Evolutionary conservation across 2,329 filamentous ascomycete genomes (phyloP), one percentile per base, ranked within the genome.

Genomic region (Fusarium sp.): DNA sequence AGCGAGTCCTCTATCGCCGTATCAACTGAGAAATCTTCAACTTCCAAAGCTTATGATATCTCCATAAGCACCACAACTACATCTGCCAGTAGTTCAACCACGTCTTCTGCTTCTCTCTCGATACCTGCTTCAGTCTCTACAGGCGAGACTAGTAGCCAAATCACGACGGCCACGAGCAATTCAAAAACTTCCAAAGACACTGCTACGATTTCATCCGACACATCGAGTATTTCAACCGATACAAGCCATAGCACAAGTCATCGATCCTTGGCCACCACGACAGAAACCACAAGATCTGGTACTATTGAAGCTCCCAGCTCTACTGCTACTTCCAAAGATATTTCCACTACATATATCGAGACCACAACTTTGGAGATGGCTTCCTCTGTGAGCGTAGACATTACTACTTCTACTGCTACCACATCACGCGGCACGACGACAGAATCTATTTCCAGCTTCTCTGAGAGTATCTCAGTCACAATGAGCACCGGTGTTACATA

Each of bases 391-490:
- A 25, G 23, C 23, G 23, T 25, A 25, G 23, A 25, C 3, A 25
- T 8, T 2, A n/a, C 46, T 43, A 15, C 46, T 21, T 29, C 11
- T 7, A 29, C 27, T 7, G 23, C 27, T 32, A 35, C 25, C 45
- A 27, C 38, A 4, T 39, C 23, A 15, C 23, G 23, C 3, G 38
- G 45, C 1, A 41, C 29, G 2, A 51, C 32, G 17, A 32, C 23
- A 6, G 42, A 23, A 15, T 51, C 35, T 1, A 45, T 19, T 14
- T 46, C 43, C 4, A 35, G 11, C 3, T 31, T 37, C 17, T 37
- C 53, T 9, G 13, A 53, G 1, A 59, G 47, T n/a, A 59, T 54
- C 41, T 53, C 54, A n/a, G 9, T 36, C 47, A 38, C 54, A 47
- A 10, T 15, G 17, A 53, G 54, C 14, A 58, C 19, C 8, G 27